phyloP scores from a whole-genome alignment of 164 flowering plant species.

The Nymphaea colorata region DNA sequence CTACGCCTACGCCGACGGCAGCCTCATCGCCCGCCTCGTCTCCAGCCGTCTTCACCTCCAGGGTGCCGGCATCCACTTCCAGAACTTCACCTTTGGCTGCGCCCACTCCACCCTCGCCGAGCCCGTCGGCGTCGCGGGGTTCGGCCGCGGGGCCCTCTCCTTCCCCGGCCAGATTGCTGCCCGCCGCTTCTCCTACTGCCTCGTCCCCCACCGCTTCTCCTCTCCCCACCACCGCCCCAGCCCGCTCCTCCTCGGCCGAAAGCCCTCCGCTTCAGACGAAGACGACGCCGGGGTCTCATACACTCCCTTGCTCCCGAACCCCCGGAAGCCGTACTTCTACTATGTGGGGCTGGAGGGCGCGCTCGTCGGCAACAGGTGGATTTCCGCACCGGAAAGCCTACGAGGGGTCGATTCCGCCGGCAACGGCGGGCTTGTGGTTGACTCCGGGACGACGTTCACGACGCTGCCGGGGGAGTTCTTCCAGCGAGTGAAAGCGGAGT shows the following conservation, averaged over 20 bases:
- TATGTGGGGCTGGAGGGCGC: conserved; percentile 63
- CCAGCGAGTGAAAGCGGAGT: conserved; percentile 35
- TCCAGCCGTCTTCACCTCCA: conserved; percentile 25
- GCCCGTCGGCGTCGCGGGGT: conserved; percentile 91
- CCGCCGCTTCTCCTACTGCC: conserved; percentile 71
- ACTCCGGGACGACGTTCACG: conserved; percentile 86
- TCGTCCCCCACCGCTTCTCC: conserved; percentile 60
- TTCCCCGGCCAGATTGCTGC: conserved; percentile 68
- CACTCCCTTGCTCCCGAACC: conserved; percentile 71
- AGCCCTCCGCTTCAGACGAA: conserved; percentile 7
- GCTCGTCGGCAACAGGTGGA: conserved; percentile 35
- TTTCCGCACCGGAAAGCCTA: conserved; percentile 42
- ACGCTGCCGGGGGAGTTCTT: conserved; percentile 56
- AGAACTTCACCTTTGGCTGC: conserved; percentile 77
- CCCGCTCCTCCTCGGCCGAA: conserved; percentile 83
- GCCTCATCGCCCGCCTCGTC: conserved; percentile 51
- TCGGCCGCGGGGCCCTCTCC: conserved; percentile 77
- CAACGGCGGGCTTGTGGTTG: conserved; percentile 85
- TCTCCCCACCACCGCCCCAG: conserved; percentile 27
- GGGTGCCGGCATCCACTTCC: conserved; percentile 14
- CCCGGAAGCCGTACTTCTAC: conserved; percentile 73
- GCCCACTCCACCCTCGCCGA: conserved; percentile 72
- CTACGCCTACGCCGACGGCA: conserved; percentile 88
- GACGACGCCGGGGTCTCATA: conserved; percentile 25
- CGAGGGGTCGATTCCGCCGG: conserved; percentile 38